These are phyloP conservation scores for Lunularia cruciata DNA, from an alignment of 225 moss, liverwort and hornwort species.

Conservation along the genomic window DNA sequence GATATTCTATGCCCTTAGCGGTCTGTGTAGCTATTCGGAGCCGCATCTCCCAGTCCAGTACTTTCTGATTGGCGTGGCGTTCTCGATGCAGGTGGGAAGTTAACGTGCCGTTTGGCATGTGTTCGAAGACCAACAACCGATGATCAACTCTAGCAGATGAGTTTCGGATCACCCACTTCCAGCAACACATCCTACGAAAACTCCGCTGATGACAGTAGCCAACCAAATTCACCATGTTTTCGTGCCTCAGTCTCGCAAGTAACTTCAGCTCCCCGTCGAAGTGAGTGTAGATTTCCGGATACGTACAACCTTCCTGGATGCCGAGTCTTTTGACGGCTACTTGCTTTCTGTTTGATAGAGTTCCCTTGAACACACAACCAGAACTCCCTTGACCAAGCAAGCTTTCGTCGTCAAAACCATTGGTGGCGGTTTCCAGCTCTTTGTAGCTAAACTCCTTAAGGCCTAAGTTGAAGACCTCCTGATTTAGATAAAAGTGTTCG, in stretches of 20 bases:
- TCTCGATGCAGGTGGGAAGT: too few relatives aligned
- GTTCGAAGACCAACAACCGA: not conserved
- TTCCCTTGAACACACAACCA: conserved; percentile 12
- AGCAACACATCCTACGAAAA: not conserved
- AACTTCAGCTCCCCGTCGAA: conserved; percentile 22
- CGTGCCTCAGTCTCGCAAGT: conserved; percentile 12
- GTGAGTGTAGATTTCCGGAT: not conserved
- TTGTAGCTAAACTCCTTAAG: conserved; percentile 15
- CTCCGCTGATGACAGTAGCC: conserved; percentile 18
- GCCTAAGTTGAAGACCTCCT: not conserved
- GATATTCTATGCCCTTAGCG: too few relatives aligned
- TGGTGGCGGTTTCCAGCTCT: conserved; percentile 8
- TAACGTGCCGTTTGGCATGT: too few relatives aligned
- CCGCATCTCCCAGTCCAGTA: too few relatives aligned
- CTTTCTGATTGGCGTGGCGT: too few relatives aligned
- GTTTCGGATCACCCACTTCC: not conserved
- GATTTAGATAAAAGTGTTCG: not conserved
- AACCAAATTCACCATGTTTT: conserved; percentile 9
- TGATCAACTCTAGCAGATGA: not conserved
- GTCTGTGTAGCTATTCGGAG: too few relatives aligned
- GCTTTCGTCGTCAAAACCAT: not conserved
- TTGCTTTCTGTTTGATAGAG: not conserved
- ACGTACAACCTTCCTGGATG: not conserved
- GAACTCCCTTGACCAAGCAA: conserved; percentile 14
- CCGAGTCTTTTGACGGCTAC: conserved; percentile 10